A percentile compares a stretch with the other conserved stretches of the same genome.
Evolutionary conservation across 2,329 filamentous ascomycete genomes (phyloP).

Genomic region (Paraphaeosphaeria sporulosa): DNA sequence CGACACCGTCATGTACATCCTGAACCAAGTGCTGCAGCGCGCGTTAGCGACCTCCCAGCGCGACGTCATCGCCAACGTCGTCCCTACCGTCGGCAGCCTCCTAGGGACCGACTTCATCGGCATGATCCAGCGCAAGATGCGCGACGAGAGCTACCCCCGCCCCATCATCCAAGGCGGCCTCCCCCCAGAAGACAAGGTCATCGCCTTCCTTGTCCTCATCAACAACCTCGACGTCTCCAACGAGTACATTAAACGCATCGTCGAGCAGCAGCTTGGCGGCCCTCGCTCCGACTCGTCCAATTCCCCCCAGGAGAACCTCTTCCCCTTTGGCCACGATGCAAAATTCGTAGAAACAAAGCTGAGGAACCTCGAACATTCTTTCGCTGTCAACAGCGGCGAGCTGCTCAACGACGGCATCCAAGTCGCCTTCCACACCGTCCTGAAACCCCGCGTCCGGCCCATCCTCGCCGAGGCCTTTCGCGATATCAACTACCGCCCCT

Average conservation of each 20-base stretch:
- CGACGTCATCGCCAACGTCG: constrained; percentile 76
- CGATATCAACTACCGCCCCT: constrained; percentile 81
- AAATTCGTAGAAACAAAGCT: constrained; percentile 73
- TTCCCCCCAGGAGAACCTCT: constrained; percentile 64
- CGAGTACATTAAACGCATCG: constrained; percentile 89
- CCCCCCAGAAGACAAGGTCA: constrained; percentile 86
- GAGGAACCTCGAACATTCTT: constrained; percentile 72
- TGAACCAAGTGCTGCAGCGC: constrained; percentile 88
- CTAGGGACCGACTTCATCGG: constrained; percentile 90
- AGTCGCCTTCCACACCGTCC: constrained; percentile 85
- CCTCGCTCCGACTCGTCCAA: constrained; percentile 47
- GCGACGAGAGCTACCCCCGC: constrained; percentile 91
- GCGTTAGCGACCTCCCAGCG: constrained; percentile 86
- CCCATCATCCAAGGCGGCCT: constrained; percentile 78
- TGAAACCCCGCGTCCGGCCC: constrained; percentile 83
- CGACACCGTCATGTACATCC: constrained; percentile 99
- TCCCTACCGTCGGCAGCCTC: constrained; percentile 81
- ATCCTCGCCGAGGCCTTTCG: constrained; percentile 89
- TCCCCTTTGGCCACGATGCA: constrained; percentile 82
- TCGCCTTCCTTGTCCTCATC: constrained; percentile 89
- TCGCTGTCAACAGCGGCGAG: constrained; percentile 80
- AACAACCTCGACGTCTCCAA: constrained; percentile 94
- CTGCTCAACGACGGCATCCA: constrained; percentile 83
- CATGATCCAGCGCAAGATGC: constrained; percentile 98
- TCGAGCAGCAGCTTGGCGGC: constrained; percentile 68